Base-by-base conservation (phyloP, 2,329 filamentous ascomycete species). In the Aspergillus pseudotamarii region DNA sequence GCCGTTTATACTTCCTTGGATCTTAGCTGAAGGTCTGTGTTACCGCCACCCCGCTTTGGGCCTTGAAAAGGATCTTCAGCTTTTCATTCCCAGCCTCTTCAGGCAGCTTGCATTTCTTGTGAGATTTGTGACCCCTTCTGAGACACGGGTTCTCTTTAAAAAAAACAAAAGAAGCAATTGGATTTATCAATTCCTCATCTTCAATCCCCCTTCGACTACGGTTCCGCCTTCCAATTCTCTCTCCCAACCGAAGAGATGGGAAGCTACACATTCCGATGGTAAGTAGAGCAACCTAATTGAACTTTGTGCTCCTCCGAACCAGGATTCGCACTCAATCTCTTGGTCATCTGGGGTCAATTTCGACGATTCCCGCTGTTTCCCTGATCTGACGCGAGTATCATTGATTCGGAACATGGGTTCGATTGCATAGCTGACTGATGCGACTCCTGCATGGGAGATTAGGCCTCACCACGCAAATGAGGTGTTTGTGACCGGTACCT, bases 401-500 rank as follows among this genome's bases (percentile, higher is more conserved):
- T 26, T 2, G 11, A 28, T 41, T 26, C n/a, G n/a, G 36, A 43
- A n/a, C 2, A 21, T 36, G 34, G 56, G 43, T 46, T 34, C 53
- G 48, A 71, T 67, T 70, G 50, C 61, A 61, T 66, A 60, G 67
- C 74, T 76, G 67, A 76, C 73, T 61, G 66, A 68, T 45, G 69
- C 66, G 63, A 58, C 65, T 64, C 63, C 73, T 65, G 65, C 71
- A 66, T 74, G 70, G 45, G 32, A 46, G 23, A 59, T 46, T 80
- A 97, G 94, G 94, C 88, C 90, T 76, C 89, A 95, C 78, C 84
- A 88, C 72, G 94, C 91, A 76, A 86, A 89, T 70, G 91, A 96
- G 76, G 94, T 98, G 78, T 94, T 91, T 80, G 95, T 98, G 72
- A 98, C 94, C 46, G 95, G 95, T 76, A 94, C 92, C 67, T 98